Evolutionary conservation across 139 green algal genomes (phyloP), one percentile per base, ranked within the genome.

Genomic region (Microglena sp.): DNA sequence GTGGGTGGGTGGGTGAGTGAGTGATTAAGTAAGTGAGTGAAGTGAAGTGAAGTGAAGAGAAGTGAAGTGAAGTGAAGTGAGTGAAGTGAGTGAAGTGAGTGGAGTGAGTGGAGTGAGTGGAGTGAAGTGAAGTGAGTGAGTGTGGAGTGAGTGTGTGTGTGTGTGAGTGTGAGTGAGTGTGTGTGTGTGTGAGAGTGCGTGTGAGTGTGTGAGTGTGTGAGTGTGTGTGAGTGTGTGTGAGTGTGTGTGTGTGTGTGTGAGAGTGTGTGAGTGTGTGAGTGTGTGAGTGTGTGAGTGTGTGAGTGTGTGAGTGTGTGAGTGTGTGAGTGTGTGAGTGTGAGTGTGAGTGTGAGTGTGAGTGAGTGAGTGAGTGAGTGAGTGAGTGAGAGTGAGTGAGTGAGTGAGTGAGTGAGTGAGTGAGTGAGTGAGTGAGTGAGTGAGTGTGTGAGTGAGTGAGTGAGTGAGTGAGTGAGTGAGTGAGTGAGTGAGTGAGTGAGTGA

Each of bases 251-350:
- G 40, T 76, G 28, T 88, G 81, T 58, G 90, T 92, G 30, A 95
- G 69, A 31, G 59, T 43, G 80, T 98, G 93, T 26, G 93, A 97
- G 15, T 80, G 87, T 0, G 82, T 63, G 0, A 87, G 97, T 29
- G 93, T 99, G 69, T 86, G 82, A 1, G 94, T 99, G 84, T 95
- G 30, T 92, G 76, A 0, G 55, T 33, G 77, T 99, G 92, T 53
- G 98, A 90, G 5, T 93, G 86, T 2, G 93, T 84, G 0, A 93
- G 93, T 0, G 93, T 99, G 28, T 93, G 93, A 0, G 93, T 99
- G 78, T 98, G 18, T 8, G 36, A 8, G 55, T 62, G 55, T 62
- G 55, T 62, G 55, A 43, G 55, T 62, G 18, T 34, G 18, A 7
- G 55, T 62, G 55, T 62, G 55, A 43, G 27, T 62, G 55, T 62